Evolutionary conservation across 208 protist genomes (phyloP).

Genomic region (Endotrypanum monterogeii): DNA sequence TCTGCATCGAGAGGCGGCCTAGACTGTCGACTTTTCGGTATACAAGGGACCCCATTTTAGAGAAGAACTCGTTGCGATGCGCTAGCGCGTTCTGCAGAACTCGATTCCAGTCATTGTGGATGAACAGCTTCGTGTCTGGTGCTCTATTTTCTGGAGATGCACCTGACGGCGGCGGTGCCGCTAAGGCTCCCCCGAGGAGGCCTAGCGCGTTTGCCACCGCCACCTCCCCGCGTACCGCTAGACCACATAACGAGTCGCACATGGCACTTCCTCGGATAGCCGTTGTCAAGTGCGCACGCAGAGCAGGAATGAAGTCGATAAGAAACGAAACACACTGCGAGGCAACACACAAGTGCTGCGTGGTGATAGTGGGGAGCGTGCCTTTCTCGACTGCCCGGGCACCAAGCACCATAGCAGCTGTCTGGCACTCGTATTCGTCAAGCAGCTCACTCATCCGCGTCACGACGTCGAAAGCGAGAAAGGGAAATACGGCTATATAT

Average conservation of each 20-base stretch:
- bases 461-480: constrained; percentile 81
- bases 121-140: constrained; percentile 27
- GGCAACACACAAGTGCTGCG: constrained; percentile 78
- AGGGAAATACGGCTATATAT: constrained; percentile 77
- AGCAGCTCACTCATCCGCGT: constrained; percentile 80
- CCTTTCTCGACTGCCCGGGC: constrained; percentile 82
- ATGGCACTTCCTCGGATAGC: constrained; percentile 4
- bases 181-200: constrained; percentile 1
- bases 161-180: neutral
- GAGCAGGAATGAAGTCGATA: constrained; percentile 62
- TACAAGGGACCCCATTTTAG: constrained; percentile 69
- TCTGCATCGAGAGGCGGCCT: constrained; percentile 34
- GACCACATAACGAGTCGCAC: neutral
- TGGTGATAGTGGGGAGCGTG: constrained; percentile 79
- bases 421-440: constrained; percentile 70
- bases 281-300: constrained; percentile 36
- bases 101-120: constrained; percentile 62
- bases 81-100: constrained; percentile 53
- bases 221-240: constrained; percentile 7
- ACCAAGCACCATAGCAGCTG: constrained; percentile 76
- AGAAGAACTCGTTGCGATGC: constrained; percentile 72
- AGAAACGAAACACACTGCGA: constrained; percentile 86
- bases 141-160: neutral
- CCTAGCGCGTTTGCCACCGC: constrained; percentile 29
- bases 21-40: constrained; percentile 72